Conservation (phyloP, 495 filamentous ascomycete genomes). For the Aspergillus funiculosus region DNA sequence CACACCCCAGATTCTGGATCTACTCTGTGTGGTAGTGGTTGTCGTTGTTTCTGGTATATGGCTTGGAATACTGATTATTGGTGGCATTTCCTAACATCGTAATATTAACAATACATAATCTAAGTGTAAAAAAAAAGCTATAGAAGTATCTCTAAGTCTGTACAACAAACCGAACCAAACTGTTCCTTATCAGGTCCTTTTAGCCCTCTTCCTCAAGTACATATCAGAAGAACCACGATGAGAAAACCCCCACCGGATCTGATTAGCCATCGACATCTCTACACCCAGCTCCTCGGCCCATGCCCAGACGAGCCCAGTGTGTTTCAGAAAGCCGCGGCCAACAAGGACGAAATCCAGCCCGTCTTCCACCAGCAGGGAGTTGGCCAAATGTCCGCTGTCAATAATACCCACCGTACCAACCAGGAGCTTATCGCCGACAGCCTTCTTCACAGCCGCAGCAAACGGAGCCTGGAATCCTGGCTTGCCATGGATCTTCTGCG, state of each 20-base stretch:
- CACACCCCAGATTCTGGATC: too few species aligned
- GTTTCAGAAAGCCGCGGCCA: conserved; percentile 65
- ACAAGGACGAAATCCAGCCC: conserved; percentile 55
- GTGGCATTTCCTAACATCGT: too few species aligned
- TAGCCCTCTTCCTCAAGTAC: conserved; percentile 10
- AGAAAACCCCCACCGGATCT: conserved; percentile 53
- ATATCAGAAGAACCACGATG: conserved; percentile 14
- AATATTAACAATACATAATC: too few species aligned
- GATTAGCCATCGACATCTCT: conserved; percentile 54
- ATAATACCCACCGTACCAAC: conserved; percentile 63
- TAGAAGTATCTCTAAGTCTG: too few species aligned
- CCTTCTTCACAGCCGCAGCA: conserved; percentile 56
- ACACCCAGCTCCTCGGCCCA: conserved; percentile 60
- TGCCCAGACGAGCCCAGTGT: conserved; percentile 53
- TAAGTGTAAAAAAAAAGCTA: too few species aligned
- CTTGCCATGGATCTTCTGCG: conserved; percentile 51
- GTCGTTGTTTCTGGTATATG: too few species aligned
- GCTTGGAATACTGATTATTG: too few species aligned
- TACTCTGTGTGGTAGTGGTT: too few species aligned
- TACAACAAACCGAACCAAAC: neutral
- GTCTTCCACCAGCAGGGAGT: conserved; percentile 51
- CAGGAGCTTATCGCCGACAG: conserved; percentile 52
- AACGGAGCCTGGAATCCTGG: conserved; percentile 63
- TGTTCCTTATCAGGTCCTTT: neutral
- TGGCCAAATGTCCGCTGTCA: conserved; percentile 52